Conservation (phyloP, 345 rosid species). For the Citrus reticulata region DNA sequence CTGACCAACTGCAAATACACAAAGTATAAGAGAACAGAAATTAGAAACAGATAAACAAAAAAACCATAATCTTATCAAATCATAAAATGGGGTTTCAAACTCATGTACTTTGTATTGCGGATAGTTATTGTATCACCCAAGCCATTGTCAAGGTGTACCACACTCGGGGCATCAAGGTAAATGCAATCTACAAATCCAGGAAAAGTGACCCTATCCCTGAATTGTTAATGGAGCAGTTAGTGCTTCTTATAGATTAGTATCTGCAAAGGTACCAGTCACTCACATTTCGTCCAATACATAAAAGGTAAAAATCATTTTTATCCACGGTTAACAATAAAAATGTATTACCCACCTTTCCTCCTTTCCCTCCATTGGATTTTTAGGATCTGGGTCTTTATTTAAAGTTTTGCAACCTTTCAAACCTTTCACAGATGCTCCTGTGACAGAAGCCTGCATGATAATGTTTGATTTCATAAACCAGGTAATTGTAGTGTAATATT, state of each 20-base stretch:
- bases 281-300: background rate
- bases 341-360: conserved; percentile 67
- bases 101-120: conserved; percentile 61
- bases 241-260: background rate
- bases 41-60: background rate
- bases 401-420: conserved; percentile 86
- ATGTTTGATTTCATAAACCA: conserved; percentile 16
- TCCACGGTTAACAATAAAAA: background rate
- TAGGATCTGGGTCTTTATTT: conserved; percentile 90
- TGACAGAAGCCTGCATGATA: conserved; percentile 67
- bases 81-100: conserved; percentile 2
- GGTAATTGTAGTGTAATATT: background rate
- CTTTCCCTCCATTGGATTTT: conserved; percentile 63
- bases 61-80: conserved; percentile 7
- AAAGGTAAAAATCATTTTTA: background rate
- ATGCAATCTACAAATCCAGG: conserved; percentile 93
- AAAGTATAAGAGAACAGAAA: conserved; percentile 8
- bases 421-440: conserved; percentile 71
- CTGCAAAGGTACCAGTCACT: background rate
- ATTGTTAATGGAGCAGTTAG: conserved; percentile 25
- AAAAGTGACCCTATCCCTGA: conserved; percentile 73
- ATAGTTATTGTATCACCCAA: conserved; percentile 69
- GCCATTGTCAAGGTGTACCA: conserved; percentile 74
- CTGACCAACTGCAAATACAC: conserved; percentile 72
- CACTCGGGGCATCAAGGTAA: conserved; percentile 66